Percentiles rank a stretch among this genome's conserved stretches.
phyloP scores from a whole-genome alignment of 2,329 filamentous ascomycete species.

The Raffaelea ambrosiae region DNA sequence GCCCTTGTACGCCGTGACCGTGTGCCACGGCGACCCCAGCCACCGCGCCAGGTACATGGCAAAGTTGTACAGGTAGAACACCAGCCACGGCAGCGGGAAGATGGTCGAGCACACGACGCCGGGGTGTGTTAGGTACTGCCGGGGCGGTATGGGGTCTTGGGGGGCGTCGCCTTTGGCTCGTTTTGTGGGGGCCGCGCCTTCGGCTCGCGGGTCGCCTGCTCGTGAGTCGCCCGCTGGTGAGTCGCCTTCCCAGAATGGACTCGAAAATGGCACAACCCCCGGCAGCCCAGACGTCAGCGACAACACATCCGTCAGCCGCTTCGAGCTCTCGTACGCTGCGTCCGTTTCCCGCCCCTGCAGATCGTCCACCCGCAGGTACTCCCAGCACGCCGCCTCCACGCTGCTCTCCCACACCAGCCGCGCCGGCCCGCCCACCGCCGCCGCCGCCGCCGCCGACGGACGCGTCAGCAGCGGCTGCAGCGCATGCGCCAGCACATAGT shows the following conservation, averaged over 20 bases:
- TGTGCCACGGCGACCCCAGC: slow-evolving; percentile 85
- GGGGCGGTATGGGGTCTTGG: slow-evolving; percentile 47
- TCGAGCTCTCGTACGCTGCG: slow-evolving; percentile 74
- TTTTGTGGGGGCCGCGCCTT: slow-evolving; percentile 11
- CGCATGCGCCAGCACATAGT: slow-evolving; percentile 81
- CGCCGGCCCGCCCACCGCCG: slow-evolving; percentile 29
- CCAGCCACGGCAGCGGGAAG: slow-evolving; percentile 61
- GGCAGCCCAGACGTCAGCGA: slow-evolving; percentile 65
- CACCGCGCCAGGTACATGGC: slow-evolving; percentile 65
- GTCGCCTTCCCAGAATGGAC: too few relatives aligned
- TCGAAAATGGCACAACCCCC: slow-evolving; percentile 47
- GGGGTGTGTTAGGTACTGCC: slow-evolving; percentile 80
- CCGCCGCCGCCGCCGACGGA: slow-evolving; percentile 19
- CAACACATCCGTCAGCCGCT: slow-evolving; percentile 79
- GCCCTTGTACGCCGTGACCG: slow-evolving; percentile 64
- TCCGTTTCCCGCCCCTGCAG: slow-evolving; percentile 60
- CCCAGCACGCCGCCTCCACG: slow-evolving; percentile 51
- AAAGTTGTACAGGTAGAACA: slow-evolving; percentile 60
- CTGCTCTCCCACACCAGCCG: slow-evolving; percentile 84
- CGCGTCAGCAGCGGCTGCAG: slow-evolving; percentile 65
- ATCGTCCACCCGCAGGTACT: slow-evolving; percentile 56
- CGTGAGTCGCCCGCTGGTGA: too few relatives aligned
- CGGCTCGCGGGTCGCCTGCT: too few relatives aligned
- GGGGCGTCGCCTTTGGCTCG: slow-evolving; percentile 14
- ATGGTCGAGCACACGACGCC: slow-evolving; percentile 80